Evolutionary conservation across 2,329 filamentous ascomycete species (phyloP).

Genomic region (Sclerotinia spermophila): DNA sequence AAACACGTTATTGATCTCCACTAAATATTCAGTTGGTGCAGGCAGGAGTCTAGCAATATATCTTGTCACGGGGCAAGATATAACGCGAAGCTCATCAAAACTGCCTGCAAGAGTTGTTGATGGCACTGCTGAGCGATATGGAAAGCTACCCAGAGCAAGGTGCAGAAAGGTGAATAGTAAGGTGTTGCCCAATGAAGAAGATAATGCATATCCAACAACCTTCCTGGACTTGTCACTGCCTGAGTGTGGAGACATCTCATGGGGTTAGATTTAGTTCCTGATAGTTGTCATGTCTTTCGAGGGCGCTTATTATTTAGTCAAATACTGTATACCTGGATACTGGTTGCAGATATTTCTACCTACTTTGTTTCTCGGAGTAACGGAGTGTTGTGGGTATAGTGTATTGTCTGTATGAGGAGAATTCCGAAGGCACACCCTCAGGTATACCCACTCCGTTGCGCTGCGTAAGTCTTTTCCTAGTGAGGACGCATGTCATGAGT

Average conservation of each 20-base stretch:
- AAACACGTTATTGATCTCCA: constrained; percentile 3
- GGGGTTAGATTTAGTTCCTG: constrained; percentile 1
- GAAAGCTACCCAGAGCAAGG: constrained; percentile 8
- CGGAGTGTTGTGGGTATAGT: constrained; percentile 8
- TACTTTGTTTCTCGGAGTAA: constrained; percentile 10
- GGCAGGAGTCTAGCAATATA: constrained; percentile 1
- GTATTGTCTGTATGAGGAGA: constrained; percentile 15
- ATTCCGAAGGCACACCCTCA: constrained; percentile 13
- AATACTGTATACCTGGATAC: not conserved
- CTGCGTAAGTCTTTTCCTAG: constrained; percentile 13
- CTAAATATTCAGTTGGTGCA: constrained; percentile 6
- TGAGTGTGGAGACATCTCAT: constrained; percentile 3
- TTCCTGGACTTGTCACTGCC: not conserved
- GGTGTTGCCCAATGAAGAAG: not conserved
- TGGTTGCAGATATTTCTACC: constrained; percentile 3
- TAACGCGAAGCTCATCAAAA: not conserved
- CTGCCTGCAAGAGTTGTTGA: constrained; percentile 5
- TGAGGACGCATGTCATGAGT: not conserved
- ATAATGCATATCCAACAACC: not conserved
- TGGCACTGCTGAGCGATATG: constrained; percentile 8
- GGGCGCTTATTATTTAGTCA: not conserved
- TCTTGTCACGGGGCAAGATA: not conserved
- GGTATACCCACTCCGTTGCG: constrained; percentile 8
- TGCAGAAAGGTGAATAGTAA: not conserved
- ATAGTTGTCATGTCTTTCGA: not conserved